Evolutionary conservation across 148 eudicot genomes (phyloP), one percentile per base, ranked within the genome.

Genomic region (Agrostemma githago): DNA sequence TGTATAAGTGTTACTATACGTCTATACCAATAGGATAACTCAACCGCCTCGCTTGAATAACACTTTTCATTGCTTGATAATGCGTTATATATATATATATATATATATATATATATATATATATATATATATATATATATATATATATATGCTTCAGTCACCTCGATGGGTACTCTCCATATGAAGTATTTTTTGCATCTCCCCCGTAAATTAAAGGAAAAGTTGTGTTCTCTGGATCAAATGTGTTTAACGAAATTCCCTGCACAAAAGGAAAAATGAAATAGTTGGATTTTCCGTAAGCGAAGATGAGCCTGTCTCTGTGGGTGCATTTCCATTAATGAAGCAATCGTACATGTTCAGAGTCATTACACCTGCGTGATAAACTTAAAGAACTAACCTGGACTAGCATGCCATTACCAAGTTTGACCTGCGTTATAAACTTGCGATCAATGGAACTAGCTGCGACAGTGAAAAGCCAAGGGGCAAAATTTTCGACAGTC

Each of bases 401-500:
- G 44, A 81, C 71, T 10, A 66, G 39, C 46, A 71, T 42, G 26
- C 72, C 79, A 74, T 85, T 78, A 3, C 84, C 89, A 68, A 87
- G 75, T 54, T 15, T 39, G 1, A 87, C 84, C 14, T 62, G 37
- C 3, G 87, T 74, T 0, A 64, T 37, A 43, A 87, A 80, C 39
- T 66, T 81, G 40, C 90, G 77, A 26, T 87, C 88, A 0, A 81
- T 88, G 54, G 79, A 72, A 68, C 77, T 74, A 62, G 88, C 90
- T 66, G 87, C 88, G 8, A 88, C 90, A 0, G 85, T 41, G 5
- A 88, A 76, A 8, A 60, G n/a, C 92, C 92, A 88, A 0, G 92
- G 92, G 2, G 91, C 74, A 9, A 63, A 40, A 43, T 86, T 85
- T 0, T 19, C 0, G 1, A 80, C 14, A 1, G 80, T 64, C 19